These are phyloP conservation scores for Waltergamsia citrina DNA, from an alignment of 2,329 filamentous ascomycete species.

Conservation along the genomic window DNA sequence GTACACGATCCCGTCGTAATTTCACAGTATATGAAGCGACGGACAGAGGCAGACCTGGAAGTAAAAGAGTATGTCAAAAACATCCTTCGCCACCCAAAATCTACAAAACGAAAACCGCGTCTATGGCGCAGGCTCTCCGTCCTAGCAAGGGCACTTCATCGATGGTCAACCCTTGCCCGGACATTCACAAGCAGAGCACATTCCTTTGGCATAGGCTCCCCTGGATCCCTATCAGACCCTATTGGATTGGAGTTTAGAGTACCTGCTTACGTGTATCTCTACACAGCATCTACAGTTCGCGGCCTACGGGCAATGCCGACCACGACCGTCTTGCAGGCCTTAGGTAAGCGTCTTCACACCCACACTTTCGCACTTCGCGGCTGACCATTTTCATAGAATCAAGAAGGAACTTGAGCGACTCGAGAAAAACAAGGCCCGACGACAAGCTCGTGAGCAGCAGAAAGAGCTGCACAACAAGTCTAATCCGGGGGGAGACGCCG, in stretches of 20 bases:
- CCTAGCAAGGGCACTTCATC: slow-evolving; percentile 10
- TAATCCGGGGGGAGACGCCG: slow-evolving; percentile 31
- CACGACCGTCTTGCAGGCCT: slow-evolving; percentile 36
- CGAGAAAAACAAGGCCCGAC: slow-evolving; percentile 82
- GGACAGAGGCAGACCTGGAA: slow-evolving; percentile 61
- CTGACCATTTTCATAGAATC: slow-evolving; percentile 22
- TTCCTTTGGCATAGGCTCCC: slow-evolving; percentile 14
- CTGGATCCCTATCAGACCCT: slow-evolving; percentile 17
- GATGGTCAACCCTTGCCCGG: slow-evolving; percentile 10
- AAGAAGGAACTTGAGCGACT: slow-evolving; percentile 68
- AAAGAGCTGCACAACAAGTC: slow-evolving; percentile 54
- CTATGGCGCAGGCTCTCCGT: slow-evolving; percentile 9
- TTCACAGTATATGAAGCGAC: slow-evolving; percentile 74
- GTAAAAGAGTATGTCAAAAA: slow-evolving; percentile 56
- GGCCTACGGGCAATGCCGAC: slow-evolving; percentile 39
- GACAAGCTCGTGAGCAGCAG: slow-evolving; percentile 82
- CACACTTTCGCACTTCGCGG: background rate
- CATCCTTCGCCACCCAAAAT: slow-evolving; percentile 5
- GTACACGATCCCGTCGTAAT: slow-evolving; percentile 81
- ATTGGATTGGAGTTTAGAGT: slow-evolving; percentile 22
- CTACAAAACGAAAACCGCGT: slow-evolving; percentile 6
- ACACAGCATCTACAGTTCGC: slow-evolving; percentile 38
- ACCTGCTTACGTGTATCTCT: slow-evolving; percentile 27
- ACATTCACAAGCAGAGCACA: slow-evolving; percentile 3
- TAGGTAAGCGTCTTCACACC: slow-evolving; percentile 22